Base-by-base conservation (phyloP, 2,329 filamentous ascomycete genomes). In the Rhynchosporium secalis region DNA sequence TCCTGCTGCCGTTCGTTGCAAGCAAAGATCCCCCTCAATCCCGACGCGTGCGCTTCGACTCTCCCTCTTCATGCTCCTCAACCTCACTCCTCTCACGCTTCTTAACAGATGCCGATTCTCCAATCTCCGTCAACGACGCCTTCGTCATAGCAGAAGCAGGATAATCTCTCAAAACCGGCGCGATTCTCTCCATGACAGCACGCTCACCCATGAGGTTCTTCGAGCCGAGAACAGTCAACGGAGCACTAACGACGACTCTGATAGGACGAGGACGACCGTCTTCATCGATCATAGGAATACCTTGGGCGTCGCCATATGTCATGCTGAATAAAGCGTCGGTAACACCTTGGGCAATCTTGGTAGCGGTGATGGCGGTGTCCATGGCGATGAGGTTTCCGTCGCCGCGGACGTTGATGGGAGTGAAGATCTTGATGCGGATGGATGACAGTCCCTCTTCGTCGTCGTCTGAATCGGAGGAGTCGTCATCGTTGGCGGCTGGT, bases 391-490 rank as follows among this genome's bases (percentile, higher is more conserved):
- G 70, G 71, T 86, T 86, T 71, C 79, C 75, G 71, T 76, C 76
- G 64, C 78, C 79, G 43, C 73, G 72, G 67, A 86, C 75, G 63
- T 69, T 75, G 68, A 84, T 71, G 0, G 79, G 76, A 15, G 79
- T 78, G 67, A 79, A 78, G 73, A 86, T 80, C 15, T 73, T 75
- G 49, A 86, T 72, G 55, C 72, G 75, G 62, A 84, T 77, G 54
- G 79, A 73, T 1, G 77, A 76, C 49, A 72, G 66, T 9, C 65
- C 67, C 1, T 65, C 57, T 29, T 70, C 67, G 15, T 65, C 61
- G 33, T 69, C 69, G 15, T 67, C 62, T 8, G 43, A 46, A 12
- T 47, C 61, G 36, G 55, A 36, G 26, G 55, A 49, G 41, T 56
- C 38, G 15, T 61, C 52, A 38, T 40, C 58, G 43, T 56, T 58